Evolutionary conservation across 2,329 filamentous ascomycete genomes (phyloP).

Genomic region (Trichophyton rubrum): DNA sequence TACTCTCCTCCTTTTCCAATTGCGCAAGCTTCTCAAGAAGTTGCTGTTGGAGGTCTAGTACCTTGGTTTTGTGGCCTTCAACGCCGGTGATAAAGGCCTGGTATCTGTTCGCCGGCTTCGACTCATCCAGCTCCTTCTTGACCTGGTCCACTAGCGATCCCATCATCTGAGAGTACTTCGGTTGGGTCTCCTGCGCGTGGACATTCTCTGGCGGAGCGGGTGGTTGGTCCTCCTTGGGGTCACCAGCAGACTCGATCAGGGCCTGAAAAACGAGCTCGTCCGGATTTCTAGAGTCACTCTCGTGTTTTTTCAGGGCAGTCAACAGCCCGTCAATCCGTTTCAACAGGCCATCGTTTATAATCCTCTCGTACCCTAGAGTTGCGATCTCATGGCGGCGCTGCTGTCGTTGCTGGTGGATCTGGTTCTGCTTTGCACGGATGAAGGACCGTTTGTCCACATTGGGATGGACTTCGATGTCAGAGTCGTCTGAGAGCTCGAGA

Average conservation of each 20-base stretch:
- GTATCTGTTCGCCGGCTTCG: constrained; percentile 56
- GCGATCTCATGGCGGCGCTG: constrained; percentile 81
- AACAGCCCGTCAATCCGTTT: constrained; percentile 71
- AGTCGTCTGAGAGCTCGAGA: constrained; percentile 94
- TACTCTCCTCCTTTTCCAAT: constrained; percentile 70
- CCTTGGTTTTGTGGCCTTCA: constrained; percentile 61
- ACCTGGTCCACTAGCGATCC: constrained; percentile 89
- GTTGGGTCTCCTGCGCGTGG: constrained; percentile 60
- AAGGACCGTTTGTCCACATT: constrained; percentile 98
- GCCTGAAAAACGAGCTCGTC: constrained; percentile 80
- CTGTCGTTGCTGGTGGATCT: constrained; percentile 84
- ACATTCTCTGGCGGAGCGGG: constrained; percentile 66
- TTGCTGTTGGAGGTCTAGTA: constrained; percentile 64
- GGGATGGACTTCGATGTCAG: constrained; percentile 93
- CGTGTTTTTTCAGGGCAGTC: constrained; percentile 59
- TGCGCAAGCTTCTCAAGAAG: constrained; percentile 61
- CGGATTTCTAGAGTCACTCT: constrained; percentile 50
- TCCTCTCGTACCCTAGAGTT: constrained; percentile 75
- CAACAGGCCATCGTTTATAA: constrained; percentile 84
- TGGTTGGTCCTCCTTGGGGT: constrained; percentile 59
- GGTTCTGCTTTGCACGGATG: constrained; percentile 92
- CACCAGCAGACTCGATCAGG: constrained; percentile 67
- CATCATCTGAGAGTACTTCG: constrained; percentile 95
- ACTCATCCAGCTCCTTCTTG: constrained; percentile 68
- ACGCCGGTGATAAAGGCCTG: constrained; percentile 68